Evolutionary conservation across 768 basidiomycete genomes (phyloP).

Genomic region (Tylopilus sp.): DNA sequence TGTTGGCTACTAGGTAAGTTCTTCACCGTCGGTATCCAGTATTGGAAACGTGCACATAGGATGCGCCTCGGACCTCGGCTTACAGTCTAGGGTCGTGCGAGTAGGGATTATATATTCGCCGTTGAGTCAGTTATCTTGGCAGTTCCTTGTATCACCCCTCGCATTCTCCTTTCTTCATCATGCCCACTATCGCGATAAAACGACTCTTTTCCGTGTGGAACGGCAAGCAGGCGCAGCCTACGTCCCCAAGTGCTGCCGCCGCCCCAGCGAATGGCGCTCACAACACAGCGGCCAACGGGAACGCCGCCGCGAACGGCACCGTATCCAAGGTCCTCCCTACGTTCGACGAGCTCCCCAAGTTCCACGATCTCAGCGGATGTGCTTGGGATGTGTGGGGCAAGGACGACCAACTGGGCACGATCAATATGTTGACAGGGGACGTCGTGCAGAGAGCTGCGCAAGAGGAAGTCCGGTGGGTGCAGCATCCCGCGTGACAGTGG

Average conservation of each 20-base stretch:
- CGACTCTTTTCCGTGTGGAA: constrained; percentile 13
- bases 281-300: no score
- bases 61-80: not conserved
- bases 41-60: not conserved
- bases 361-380: constrained; percentile 48
- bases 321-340: constrained; percentile 34
- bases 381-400: constrained; percentile 69
- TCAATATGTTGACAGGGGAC: constrained; percentile 60
- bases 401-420: constrained; percentile 62
- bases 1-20: not conserved
- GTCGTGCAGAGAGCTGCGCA: constrained; percentile 56
- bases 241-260: not conserved
- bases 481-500: not conserved
- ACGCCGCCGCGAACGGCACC: constrained; percentile 5
- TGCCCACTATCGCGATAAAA: constrained; percentile 13
- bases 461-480: constrained; percentile 55
- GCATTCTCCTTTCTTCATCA: constrained; percentile 2
- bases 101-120: not conserved
- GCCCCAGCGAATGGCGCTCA: no score
- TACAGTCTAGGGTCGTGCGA: not conserved
- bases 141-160: not conserved
- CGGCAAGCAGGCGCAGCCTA: constrained; percentile 8
- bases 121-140: not conserved
- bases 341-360: constrained; percentile 48
- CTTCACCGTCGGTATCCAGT: not conserved